Percentiles rank a stretch among this genome's conserved stretches.
These are phyloP conservation scores for Rhodotorula paludigena DNA, from an alignment of 768 basidiomycete species.

Conservation along the genomic window DNA sequence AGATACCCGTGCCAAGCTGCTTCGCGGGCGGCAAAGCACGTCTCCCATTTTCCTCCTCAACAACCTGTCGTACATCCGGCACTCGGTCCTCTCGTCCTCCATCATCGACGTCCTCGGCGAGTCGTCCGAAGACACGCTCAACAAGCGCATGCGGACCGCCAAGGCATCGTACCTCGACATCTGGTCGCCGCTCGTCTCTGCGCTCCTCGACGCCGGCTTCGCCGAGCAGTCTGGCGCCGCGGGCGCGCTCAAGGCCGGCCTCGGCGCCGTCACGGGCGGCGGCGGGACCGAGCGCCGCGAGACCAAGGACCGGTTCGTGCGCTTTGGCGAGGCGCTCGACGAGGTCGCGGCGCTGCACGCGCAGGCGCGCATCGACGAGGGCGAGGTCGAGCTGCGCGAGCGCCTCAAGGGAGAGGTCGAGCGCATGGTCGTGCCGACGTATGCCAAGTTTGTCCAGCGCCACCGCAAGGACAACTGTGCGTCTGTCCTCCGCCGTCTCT, in stretches of 20 bases:
- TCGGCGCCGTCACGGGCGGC: conserved; percentile 34
- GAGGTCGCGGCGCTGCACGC: conserved; percentile 40
- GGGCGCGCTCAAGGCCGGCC: conserved; percentile 37
- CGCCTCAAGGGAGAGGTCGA: conserved; percentile 42
- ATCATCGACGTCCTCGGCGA: conserved; percentile 40
- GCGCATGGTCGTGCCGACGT: conserved; percentile 41
- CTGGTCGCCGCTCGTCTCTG: conserved; percentile 40
- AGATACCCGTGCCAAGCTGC: conserved; percentile 29
- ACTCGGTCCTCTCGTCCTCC: conserved; percentile 36
- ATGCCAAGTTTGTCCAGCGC: conserved; percentile 36
- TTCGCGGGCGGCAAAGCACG: conserved; percentile 19
- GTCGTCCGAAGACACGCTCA: conserved; percentile 38
- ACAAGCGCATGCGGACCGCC: conserved; percentile 39
- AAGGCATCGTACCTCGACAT: conserved; percentile 42
- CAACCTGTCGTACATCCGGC: conserved; percentile 41
- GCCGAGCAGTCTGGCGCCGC: conserved; percentile 37
- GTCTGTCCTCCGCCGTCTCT: background rate
- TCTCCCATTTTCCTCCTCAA: conserved; percentile 42
- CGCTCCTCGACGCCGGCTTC: conserved; percentile 40
- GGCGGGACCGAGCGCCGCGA: conserved; percentile 38
- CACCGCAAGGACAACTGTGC: conserved; percentile 37
- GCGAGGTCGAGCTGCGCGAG: conserved; percentile 38
- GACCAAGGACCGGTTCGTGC: conserved; percentile 41
- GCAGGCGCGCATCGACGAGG: conserved; percentile 32
- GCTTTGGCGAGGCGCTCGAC: conserved; percentile 43